Evolutionary conservation across 805 yeast species (phyloP).

Genomic region (Candida berthetii): DNA sequence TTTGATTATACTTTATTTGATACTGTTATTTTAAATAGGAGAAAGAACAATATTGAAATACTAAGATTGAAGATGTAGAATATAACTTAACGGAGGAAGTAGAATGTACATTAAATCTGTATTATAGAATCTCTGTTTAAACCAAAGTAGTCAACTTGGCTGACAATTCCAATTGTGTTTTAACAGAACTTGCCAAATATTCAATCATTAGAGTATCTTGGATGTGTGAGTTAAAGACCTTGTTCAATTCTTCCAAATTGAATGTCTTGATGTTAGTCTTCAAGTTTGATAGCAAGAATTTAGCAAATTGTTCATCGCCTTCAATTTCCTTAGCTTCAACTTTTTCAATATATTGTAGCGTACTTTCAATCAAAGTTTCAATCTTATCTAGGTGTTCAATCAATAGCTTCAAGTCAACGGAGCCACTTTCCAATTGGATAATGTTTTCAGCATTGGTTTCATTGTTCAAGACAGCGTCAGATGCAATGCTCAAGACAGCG

Average conservation of each 20-base stretch:
- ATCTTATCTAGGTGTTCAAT: slow-evolving; percentile 39
- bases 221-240: slow-evolving; percentile 61
- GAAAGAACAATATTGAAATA: neutral
- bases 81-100: neutral
- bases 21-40: neutral
- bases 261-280: slow-evolving; percentile 45
- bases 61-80: neutral
- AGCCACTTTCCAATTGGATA: slow-evolving; percentile 23
- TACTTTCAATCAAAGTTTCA: slow-evolving; percentile 39
- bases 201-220: slow-evolving; percentile 81
- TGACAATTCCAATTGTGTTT: slow-evolving; percentile 77
- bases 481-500: slow-evolving; percentile 43
- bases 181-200: slow-evolving; percentile 75
- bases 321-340: slow-evolving; percentile 36
- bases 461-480: slow-evolving; percentile 31
- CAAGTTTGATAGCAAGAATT: slow-evolving; percentile 54
- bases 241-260: slow-evolving; percentile 41
- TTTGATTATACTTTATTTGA: neutral
- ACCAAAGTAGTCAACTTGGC: slow-evolving; percentile 56
- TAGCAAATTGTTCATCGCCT: slow-evolving; percentile 56
- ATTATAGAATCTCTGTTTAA: neutral
- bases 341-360: slow-evolving; percentile 40
- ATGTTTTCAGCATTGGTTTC: slow-evolving; percentile 13
- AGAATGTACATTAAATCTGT: neutral
- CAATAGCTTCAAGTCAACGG: slow-evolving; percentile 40